Conservation (phyloP, 179 eudicot species). For the Beta corolliflora region DNA sequence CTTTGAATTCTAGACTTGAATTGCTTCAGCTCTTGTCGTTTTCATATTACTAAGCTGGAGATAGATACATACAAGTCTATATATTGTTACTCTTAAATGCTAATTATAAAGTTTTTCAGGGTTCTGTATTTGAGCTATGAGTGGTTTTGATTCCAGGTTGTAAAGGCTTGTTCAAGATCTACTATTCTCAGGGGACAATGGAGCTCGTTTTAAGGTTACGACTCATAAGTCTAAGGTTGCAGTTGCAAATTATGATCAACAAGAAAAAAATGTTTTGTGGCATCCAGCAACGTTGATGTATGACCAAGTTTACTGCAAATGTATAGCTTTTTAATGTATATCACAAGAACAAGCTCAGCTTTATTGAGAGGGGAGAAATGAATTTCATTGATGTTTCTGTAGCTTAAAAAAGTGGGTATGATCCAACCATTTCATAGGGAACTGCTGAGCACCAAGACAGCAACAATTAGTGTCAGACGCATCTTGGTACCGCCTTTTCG, state of each 20-base stretch:
- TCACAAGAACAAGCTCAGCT: not conserved
- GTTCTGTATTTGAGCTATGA: not conserved
- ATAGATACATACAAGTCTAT: too few species aligned
- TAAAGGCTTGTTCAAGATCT: not conserved
- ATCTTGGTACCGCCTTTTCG: not conserved
- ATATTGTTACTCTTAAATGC: too few species aligned
- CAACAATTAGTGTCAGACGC: not conserved
- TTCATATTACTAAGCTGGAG: too few species aligned
- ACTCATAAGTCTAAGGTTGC: not conserved
- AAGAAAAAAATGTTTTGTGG: not conserved
- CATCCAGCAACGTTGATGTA: not conserved
- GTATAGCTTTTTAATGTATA: not conserved
- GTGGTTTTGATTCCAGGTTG: not conserved
- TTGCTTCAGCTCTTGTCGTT: too few species aligned
- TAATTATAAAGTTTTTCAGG: too few species aligned
- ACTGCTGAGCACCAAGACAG: not conserved
- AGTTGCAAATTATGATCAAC: not conserved
- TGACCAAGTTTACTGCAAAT: not conserved
- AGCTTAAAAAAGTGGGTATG: not conserved
- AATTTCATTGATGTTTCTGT: not conserved
- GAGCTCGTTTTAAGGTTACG: not conserved
- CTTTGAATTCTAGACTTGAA: too few species aligned
- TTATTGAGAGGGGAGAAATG: not conserved
- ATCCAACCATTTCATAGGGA: not conserved
- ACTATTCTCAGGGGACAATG: not conserved